These are phyloP conservation scores for Pythium rishiriense DNA, from an alignment of 352 stramenopile species.

Conservation along the genomic window DNA sequence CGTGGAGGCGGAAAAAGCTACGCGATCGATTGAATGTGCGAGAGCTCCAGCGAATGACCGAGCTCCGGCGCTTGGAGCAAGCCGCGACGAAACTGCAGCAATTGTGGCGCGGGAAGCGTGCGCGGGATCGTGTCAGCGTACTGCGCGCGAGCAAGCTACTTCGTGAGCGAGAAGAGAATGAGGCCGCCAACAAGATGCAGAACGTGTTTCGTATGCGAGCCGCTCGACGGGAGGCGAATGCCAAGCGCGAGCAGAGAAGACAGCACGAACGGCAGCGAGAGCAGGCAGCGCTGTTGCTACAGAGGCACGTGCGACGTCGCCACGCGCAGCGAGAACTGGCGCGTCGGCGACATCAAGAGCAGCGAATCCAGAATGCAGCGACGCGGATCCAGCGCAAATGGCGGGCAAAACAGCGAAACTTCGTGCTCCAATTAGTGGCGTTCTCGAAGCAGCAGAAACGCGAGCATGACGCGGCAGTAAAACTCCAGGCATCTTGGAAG, in stretches of 20 bases:
- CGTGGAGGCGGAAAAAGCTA: conserved; percentile 48
- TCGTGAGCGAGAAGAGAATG: conserved; percentile 36
- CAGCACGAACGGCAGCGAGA: conserved; percentile 35
- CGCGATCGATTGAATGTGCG: conserved; percentile 31
- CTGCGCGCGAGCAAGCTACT: conserved; percentile 34
- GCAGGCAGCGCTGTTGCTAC: conserved; percentile 44
- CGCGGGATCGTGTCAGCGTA: conserved; percentile 30
- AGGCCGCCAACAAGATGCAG: conserved; percentile 67
- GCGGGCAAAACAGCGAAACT: conserved; percentile 44
- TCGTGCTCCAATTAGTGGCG: conserved; percentile 43
- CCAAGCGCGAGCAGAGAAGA: conserved; percentile 39
- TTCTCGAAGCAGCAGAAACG: conserved; percentile 33
- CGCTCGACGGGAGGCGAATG: conserved; percentile 37
- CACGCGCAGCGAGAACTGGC: conserved; percentile 40
- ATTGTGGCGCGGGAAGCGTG: conserved; percentile 60
- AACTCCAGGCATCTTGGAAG: conserved; percentile 61
- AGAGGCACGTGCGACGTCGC: conserved; percentile 42
- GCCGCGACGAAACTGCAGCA: conserved; percentile 72
- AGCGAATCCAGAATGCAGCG: conserved; percentile 37
- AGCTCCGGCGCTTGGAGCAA: conserved; percentile 16
- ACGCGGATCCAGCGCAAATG: conserved; percentile 52
- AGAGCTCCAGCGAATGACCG: conserved; percentile 14
- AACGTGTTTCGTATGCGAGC: conserved; percentile 49
- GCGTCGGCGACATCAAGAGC: conserved; percentile 27
- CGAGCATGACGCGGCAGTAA: conserved; percentile 49